Evolutionary conservation across 75 land plant genomes (phyloP).

Genomic region (Pseudotsuga menziesii): DNA sequence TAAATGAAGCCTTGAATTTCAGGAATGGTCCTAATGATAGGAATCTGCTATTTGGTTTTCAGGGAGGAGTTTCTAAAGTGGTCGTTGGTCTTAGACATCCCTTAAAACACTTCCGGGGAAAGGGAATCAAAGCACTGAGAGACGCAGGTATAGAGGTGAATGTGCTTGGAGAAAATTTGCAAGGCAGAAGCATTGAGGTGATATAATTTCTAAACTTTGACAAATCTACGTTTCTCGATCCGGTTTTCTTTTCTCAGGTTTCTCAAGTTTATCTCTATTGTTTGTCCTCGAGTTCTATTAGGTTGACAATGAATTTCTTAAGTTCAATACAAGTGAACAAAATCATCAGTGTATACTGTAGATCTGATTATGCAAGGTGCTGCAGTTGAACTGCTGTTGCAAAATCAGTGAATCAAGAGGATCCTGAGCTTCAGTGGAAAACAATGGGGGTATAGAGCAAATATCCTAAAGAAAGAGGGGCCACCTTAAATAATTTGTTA

Average conservation of each 20-base stretch:
- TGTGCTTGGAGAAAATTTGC: conserved; percentile 11
- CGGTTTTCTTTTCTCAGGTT: background rate
- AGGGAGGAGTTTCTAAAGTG: background rate
- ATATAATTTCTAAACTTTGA: background rate
- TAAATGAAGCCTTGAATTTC: background rate
- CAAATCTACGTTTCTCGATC: background rate
- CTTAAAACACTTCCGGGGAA: conserved; percentile 11
- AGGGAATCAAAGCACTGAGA: conserved; percentile 11
- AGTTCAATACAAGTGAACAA: background rate
- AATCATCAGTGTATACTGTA: background rate
- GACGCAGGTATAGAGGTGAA: conserved; percentile 4
- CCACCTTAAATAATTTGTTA: background rate
- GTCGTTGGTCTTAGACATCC: conserved; percentile 12
- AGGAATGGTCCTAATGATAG: background rate
- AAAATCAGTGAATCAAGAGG: background rate
- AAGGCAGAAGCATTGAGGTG: conserved; percentile 3
- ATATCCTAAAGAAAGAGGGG: background rate
- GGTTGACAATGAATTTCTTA: background rate
- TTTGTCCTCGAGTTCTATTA: background rate
- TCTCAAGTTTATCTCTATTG: background rate
- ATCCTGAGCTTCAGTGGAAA: background rate
- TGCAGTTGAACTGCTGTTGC: background rate
- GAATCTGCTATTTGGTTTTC: background rate
- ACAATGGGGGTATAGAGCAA: background rate
- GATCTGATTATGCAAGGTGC: background rate